These are phyloP conservation scores for Dothistroma septosporum DNA, from an alignment of 2,329 filamentous ascomycete genomes.

Conservation along the genomic window DNA sequence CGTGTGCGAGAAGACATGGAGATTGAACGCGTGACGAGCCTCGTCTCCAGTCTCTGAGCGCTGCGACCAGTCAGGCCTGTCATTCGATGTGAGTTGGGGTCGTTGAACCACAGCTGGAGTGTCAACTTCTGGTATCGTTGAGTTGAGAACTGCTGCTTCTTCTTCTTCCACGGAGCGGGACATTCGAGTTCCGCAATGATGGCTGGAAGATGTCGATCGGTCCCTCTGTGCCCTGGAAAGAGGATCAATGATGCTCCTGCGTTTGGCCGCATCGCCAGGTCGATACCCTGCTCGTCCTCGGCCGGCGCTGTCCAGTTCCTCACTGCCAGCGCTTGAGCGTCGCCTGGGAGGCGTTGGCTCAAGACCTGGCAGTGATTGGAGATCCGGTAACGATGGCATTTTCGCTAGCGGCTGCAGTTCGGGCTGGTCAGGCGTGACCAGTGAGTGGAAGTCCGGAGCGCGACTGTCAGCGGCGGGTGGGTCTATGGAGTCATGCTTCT, in stretches of 20 bases:
- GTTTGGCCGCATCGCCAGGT: slow-evolving; percentile 20
- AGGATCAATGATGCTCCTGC: slow-evolving; percentile 4
- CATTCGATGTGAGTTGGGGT: slow-evolving; percentile 9
- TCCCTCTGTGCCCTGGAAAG: neutral
- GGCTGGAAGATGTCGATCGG: slow-evolving; percentile 1
- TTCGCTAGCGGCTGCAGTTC: neutral
- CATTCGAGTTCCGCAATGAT: neutral
- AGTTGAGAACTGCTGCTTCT: neutral
- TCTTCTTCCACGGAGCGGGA: slow-evolving; percentile 6
- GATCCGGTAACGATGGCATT: neutral
- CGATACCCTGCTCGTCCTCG: slow-evolving; percentile 8
- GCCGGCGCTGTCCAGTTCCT: neutral
- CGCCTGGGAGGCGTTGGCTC: neutral
- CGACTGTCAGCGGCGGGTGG: neutral
- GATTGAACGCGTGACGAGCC: slow-evolving; percentile 1
- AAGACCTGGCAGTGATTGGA: neutral
- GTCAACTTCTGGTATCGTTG: slow-evolving; percentile 3
- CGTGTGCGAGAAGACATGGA: slow-evolving; percentile 6
- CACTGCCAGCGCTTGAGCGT: neutral
- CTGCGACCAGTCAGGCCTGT: slow-evolving; percentile 27
- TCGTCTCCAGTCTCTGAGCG: slow-evolving; percentile 21
- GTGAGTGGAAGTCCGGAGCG: neutral
- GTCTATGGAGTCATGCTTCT: slow-evolving; percentile 9
- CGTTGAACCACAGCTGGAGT: slow-evolving; percentile 1
- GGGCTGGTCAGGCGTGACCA: neutral